Evolutionary conservation across 2,329 filamentous ascomycete species (phyloP), one percentile per base, ranked within the genome.

Genomic region (Penicillium sp.): DNA sequence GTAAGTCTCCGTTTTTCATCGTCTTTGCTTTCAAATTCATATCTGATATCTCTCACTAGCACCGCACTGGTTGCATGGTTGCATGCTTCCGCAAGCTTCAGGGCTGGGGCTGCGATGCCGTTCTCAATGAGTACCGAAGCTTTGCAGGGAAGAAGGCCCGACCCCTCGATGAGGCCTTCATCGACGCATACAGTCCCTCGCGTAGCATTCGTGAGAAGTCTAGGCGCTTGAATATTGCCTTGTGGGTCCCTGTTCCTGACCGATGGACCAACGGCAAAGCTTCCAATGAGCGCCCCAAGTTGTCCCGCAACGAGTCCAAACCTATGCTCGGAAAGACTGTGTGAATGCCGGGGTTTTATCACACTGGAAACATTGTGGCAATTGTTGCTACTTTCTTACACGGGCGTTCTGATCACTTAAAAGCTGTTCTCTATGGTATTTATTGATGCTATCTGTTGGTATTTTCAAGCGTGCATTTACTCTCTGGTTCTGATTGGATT

Each of bases 61-160:
- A 97, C 74, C 90, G 93, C 61, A 97, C 93, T 19, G 93, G 93
- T 24, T 97, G 93, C 73, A 89, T 95, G n/a, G 85, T 93, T 53
- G 93, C 88, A 19, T 88, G 91, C 60, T 84, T 96, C 65, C 88
- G 93, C 65, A 91, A 91, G 74, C 79, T 91, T 13, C 85, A 87
- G 15, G 87, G 90, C 15, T 91, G 91, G 88, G 80, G 87, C 19
- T 75, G 87, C 1, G 75, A 84, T 1, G 79, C 81, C 17, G 86
- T 91, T 38, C 76, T 95, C 38, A 82, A 86, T 55, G 93, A 97
- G 76, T 97, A 96, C 79, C 81, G 30, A 5, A 15, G 15, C 7
- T 55, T 40, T n/a, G 53, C 53, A 15, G 33, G 35, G 3, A 1
- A 42, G 8, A 50, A 50, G 47, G 8, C 19, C 10, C 50, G 33